These are phyloP conservation scores for Tetrahymena malaccensis DNA, from an alignment of 73 alveolate species.

Conservation along the genomic window DNA sequence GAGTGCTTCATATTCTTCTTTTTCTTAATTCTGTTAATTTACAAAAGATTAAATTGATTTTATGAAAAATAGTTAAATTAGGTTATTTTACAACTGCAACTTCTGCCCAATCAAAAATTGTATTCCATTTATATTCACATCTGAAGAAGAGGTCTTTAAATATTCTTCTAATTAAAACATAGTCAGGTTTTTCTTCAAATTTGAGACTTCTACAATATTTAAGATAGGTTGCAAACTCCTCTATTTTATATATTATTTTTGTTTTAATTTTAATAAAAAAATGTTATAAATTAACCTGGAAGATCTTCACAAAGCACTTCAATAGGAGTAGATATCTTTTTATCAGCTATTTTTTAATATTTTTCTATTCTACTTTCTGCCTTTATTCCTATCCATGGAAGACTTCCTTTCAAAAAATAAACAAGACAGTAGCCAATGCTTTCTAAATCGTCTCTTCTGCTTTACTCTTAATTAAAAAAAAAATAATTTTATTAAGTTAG, in stretches of 20 bases:
- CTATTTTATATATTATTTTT: neutral
- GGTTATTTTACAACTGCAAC: neutral
- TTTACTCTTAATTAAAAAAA: constrained; percentile 52
- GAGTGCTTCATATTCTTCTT: neutral
- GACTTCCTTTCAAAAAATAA: constrained; percentile 74
- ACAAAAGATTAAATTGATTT: neutral
- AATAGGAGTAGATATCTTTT: constrained; percentile 63
- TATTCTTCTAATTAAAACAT: constrained; percentile 70
- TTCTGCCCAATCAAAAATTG: constrained; percentile 42
- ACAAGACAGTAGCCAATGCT: constrained; percentile 70
- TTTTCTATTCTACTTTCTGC: constrained; percentile 63
- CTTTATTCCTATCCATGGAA: constrained; percentile 88
- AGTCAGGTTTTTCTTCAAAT: constrained; percentile 89
- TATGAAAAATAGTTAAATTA: neutral
- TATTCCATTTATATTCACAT: constrained; percentile 55
- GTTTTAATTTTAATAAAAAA: constrained; percentile 22
- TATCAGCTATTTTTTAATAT: constrained; percentile 66
- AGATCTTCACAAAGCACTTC: constrained; percentile 73
- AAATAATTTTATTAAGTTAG: neutral
- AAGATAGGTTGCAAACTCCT: constrained; percentile 65
- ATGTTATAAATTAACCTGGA: constrained; percentile 59
- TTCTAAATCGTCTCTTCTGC: constrained; percentile 91
- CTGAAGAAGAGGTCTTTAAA: constrained; percentile 57
- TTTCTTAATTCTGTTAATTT: neutral
- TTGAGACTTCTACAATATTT: constrained; percentile 75